Conservation (phyloP, 129 eudicot species). For the Ambrosia trifida region DNA sequence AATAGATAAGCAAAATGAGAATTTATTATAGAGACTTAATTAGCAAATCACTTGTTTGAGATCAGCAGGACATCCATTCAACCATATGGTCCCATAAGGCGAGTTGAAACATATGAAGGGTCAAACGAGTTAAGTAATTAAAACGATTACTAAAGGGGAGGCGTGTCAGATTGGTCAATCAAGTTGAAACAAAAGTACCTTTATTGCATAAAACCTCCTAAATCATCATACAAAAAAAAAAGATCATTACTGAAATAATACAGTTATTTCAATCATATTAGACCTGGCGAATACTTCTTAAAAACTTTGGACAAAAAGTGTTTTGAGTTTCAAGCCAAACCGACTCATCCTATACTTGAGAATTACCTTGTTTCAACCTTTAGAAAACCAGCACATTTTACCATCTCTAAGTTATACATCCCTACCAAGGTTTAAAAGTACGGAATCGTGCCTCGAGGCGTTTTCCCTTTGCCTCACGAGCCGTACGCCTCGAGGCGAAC, state of each 20-base stretch:
- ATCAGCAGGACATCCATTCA: slow-evolving; percentile 12
- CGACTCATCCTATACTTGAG: background rate
- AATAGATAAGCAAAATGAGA: background rate
- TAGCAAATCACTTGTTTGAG: background rate
- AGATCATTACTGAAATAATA: background rate
- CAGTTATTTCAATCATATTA: background rate
- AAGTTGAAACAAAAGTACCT: background rate
- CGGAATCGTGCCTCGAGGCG: too few species aligned
- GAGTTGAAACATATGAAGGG: background rate
- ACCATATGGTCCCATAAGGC: background rate
- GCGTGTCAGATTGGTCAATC: background rate
- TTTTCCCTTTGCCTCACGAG: too few species aligned
- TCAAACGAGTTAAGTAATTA: background rate
- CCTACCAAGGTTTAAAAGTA: too few species aligned
- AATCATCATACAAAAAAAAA: background rate
- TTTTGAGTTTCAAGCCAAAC: background rate
- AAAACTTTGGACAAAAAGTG: background rate
- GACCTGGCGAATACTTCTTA: background rate
- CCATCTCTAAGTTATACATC: background rate
- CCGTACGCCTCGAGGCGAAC: too few species aligned
- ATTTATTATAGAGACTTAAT: background rate
- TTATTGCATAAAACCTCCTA: background rate
- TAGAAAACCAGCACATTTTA: background rate
- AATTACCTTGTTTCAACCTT: background rate
- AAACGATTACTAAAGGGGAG: background rate